A percentile compares a stretch with the other conserved stretches of the same genome.
Evolutionary conservation across 257 asterid genomes (phyloP).

Genomic region (Eucommia ulmoides): DNA sequence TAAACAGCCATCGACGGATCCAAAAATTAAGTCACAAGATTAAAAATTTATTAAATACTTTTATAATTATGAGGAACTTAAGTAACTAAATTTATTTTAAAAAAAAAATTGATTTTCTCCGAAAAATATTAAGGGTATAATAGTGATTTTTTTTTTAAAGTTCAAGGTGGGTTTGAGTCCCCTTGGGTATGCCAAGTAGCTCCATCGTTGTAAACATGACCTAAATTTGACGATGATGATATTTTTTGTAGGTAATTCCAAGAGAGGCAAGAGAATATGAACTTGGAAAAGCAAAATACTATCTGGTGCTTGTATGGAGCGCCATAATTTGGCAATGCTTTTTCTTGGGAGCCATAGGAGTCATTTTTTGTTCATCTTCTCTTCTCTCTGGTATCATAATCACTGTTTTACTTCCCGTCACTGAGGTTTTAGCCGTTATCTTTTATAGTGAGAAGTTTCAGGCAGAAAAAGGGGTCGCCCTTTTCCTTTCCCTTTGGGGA

Average conservation of each 20-base stretch:
- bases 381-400: conserved; percentile 9
- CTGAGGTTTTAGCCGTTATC: conserved; percentile 13
- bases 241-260: conserved; percentile 6
- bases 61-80: too few species aligned
- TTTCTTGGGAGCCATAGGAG: conserved; percentile 12
- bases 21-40: too few species aligned
- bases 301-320: conserved; percentile 3
- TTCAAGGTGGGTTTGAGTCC: too few species aligned
- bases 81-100: too few species aligned
- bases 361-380: conserved; percentile 17
- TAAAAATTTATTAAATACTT: too few species aligned
- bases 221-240: too few species aligned
- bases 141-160: too few species aligned
- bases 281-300: conserved; percentile 16
- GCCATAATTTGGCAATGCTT: conserved; percentile 15
- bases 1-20: too few species aligned
- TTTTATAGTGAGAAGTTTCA: conserved; percentile 16
- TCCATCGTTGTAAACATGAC: too few species aligned
- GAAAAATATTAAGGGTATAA: too few species aligned
- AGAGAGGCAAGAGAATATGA: conserved; percentile 9
- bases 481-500: conserved; percentile 22
- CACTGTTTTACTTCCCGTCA: conserved; percentile 10
- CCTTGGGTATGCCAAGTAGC: too few species aligned
- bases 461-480: conserved; percentile 15
- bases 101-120: too few species aligned